These are phyloP conservation scores for Liriodendron chinense DNA, from an alignment of 164 flowering plant species.

Conservation along the genomic window DNA sequence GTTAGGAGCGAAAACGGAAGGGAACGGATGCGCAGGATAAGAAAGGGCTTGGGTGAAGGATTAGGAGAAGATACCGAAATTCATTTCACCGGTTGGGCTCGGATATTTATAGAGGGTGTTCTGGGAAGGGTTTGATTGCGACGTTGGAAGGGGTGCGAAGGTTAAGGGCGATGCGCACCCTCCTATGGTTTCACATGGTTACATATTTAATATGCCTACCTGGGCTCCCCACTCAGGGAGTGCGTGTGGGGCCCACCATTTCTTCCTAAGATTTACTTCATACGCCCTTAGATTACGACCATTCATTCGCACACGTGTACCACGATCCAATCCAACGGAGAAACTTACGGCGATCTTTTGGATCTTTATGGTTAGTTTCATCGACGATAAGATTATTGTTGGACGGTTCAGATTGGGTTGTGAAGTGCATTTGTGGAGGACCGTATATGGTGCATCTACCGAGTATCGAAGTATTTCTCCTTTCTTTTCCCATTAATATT, in stretches of 20 bases:
- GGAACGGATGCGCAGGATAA: neutral
- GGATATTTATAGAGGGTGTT: constrained; percentile 4
- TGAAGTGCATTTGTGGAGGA: neutral
- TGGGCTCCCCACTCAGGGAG: constrained; percentile 6
- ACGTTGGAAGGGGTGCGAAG: neutral
- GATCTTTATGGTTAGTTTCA: neutral
- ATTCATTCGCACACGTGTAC: neutral
- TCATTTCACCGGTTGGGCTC: neutral
- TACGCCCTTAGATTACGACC: neutral
- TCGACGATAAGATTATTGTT: neutral
- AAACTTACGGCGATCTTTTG: neutral
- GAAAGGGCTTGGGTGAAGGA: neutral
- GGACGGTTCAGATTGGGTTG: neutral
- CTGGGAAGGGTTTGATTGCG: too few species aligned
- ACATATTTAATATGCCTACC: constrained; percentile 5
- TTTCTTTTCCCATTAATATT: too few species aligned
- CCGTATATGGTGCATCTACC: neutral
- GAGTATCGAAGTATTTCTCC: too few species aligned
- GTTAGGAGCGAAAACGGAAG: neutral
- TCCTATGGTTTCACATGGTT: constrained; percentile 4
- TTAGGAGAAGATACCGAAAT: neutral
- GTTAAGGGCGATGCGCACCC: neutral
- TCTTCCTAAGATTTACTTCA: neutral
- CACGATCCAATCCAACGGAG: neutral
- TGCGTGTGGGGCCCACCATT: constrained; percentile 2